phyloP scores from a whole-genome alignment of 495 filamentous ascomycete species.

The Antarctomyces pellizariae region DNA sequence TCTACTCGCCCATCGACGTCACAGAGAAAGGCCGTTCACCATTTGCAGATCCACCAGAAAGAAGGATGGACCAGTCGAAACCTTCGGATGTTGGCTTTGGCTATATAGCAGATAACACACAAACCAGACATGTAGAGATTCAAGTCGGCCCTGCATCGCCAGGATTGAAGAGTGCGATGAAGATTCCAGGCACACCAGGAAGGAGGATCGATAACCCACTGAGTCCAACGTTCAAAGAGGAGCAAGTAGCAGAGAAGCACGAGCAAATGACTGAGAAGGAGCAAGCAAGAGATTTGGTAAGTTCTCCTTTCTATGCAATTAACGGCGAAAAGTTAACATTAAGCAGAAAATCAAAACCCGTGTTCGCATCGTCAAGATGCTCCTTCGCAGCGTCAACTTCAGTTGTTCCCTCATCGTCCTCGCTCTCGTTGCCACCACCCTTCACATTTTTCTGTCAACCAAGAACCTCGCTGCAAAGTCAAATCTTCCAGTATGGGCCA shows the following conservation, averaged over 20 bases:
- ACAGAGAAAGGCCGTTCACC: constrained; percentile 26
- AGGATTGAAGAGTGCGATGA: constrained; percentile 72
- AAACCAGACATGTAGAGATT: constrained; percentile 26
- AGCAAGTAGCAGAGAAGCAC: constrained; percentile 56
- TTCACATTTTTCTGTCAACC: constrained; percentile 77
- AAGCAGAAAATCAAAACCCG: constrained; percentile 81
- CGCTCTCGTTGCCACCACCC: constrained; percentile 58
- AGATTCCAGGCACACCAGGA: constrained; percentile 53
- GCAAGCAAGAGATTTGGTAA: constrained; percentile 67
- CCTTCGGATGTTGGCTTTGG: constrained; percentile 80
- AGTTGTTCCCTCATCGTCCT: constrained; percentile 90
- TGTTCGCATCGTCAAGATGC: constrained; percentile 82
- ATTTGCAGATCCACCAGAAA: constrained; percentile 38
- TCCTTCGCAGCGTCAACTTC: constrained; percentile 84
- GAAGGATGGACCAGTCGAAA: constrained; percentile 31
- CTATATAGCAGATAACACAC: constrained; percentile 43
- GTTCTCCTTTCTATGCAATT: constrained; percentile 11
- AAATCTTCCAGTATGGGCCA: constrained; percentile 63
- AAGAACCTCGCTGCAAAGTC: constrained; percentile 47
- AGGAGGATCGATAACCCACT: constrained; percentile 39
- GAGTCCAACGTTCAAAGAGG: constrained; percentile 75
- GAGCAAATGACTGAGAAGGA: constrained; percentile 59
- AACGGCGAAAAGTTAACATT: no score
- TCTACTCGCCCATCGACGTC: constrained; percentile 60
- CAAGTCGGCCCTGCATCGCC: constrained; percentile 47